Conservation (phyloP, 306 rosid genomes). For the Trichosanthes truncata region DNA sequence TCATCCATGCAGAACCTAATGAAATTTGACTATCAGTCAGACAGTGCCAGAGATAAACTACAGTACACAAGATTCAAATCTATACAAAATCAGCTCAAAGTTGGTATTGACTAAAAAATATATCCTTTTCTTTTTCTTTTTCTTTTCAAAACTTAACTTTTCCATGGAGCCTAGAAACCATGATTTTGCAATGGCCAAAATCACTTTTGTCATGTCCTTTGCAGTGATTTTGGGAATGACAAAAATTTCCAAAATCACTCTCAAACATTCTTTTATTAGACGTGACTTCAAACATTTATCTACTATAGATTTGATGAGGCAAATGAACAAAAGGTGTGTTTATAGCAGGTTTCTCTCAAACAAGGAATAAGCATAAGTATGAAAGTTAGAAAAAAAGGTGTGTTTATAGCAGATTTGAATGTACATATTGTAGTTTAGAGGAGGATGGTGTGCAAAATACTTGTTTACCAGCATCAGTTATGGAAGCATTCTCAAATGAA, state of each 20-base stretch:
- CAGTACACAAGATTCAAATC: not conserved
- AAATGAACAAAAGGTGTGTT: not conserved
- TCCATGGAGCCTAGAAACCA: not conserved
- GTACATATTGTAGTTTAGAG: not conserved
- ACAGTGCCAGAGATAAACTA: not conserved
- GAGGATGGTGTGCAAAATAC: not conserved
- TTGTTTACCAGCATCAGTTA: not conserved
- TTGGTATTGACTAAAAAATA: not conserved
- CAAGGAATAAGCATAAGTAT: not conserved
- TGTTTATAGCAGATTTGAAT: not conserved
- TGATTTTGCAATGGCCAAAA: too few relatives aligned
- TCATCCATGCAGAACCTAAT: slow-evolving; percentile 89
- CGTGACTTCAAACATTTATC: not conserved
- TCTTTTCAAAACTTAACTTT: not conserved
- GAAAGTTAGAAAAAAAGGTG: not conserved
- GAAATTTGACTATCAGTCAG: slow-evolving; percentile 7
- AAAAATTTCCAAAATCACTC: not conserved
- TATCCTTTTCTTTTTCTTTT: not conserved
- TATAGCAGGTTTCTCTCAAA: not conserved
- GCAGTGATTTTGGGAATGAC: too few relatives aligned
- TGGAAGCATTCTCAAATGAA: not conserved
- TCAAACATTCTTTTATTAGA: too few relatives aligned
- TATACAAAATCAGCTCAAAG: not conserved
- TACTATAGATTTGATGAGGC: too few relatives aligned
- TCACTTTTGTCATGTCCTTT: too few relatives aligned